phyloP scores from a whole-genome alignment of 441 rosid species.

The Populus hybrid region DNA sequence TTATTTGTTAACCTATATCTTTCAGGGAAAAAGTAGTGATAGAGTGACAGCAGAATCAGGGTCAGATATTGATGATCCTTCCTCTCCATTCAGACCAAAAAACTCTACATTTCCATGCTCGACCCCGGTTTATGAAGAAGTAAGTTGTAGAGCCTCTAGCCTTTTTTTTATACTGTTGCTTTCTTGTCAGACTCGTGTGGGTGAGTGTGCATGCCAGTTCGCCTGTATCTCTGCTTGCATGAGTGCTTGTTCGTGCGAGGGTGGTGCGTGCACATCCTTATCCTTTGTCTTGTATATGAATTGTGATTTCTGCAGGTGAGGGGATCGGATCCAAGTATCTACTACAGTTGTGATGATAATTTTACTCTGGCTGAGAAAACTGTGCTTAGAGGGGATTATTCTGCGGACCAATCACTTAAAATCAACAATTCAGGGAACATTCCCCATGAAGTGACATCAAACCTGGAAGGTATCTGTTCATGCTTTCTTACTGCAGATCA shows the following conservation, averaged over 20 bases:
- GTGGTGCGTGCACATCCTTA: background rate
- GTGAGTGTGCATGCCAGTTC: background rate
- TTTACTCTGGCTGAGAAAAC: slow-evolving; percentile 37
- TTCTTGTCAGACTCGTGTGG: background rate
- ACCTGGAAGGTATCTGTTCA: slow-evolving; percentile 37
- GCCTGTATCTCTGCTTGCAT: background rate
- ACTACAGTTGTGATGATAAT: slow-evolving; percentile 73
- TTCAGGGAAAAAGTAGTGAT: slow-evolving; percentile 53
- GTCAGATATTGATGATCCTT: slow-evolving; percentile 59
- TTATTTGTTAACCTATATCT: slow-evolving; percentile 7
- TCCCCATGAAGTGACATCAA: slow-evolving; percentile 19
- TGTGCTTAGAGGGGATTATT: slow-evolving; percentile 24
- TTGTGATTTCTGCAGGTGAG: slow-evolving; percentile 45
- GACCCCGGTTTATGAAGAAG: slow-evolving; percentile 63
- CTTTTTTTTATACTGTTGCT: background rate
- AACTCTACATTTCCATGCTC: slow-evolving; percentile 44
- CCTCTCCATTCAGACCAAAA: slow-evolving; percentile 37
- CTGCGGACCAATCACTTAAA: slow-evolving; percentile 29
- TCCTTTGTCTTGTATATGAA: background rate
- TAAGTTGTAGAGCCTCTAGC: slow-evolving; percentile 33
- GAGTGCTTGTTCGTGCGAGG: background rate
- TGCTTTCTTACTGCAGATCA: background rate
- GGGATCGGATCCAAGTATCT: slow-evolving; percentile 53
- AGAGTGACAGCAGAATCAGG: slow-evolving; percentile 58
- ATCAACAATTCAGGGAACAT: slow-evolving; percentile 18